phyloP scores from a whole-genome alignment of 2,329 filamentous ascomycete species.

The Cladosporium sp. region DNA sequence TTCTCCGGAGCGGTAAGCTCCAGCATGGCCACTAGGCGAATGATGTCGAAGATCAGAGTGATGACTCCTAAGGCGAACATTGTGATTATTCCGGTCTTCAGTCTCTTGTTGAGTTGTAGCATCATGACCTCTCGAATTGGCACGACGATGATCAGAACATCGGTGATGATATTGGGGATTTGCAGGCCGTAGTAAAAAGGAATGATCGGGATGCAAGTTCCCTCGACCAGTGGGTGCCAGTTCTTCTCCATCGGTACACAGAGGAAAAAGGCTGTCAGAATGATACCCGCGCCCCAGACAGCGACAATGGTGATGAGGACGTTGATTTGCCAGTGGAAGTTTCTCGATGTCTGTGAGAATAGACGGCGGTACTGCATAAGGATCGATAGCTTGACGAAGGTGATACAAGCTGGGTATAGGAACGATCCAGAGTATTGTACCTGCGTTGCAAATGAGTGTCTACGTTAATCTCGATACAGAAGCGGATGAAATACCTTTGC shows the following conservation, averaged over 20 bases:
- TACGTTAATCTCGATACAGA: no score
- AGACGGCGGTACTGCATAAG: conserved; percentile 22
- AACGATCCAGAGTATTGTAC: conserved; percentile 22
- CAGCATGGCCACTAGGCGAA: conserved; percentile 22
- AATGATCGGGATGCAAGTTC: conserved; percentile 20
- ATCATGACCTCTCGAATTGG: conserved; percentile 19
- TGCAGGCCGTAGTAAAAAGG: conserved; percentile 26
- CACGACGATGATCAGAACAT: conserved; percentile 22
- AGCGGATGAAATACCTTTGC: conserved; percentile 2
- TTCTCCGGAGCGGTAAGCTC: not conserved
- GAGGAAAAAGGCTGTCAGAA: conserved; percentile 22
- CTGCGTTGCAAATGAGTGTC: not conserved
- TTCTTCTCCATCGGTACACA: conserved; percentile 21
- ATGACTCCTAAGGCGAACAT: conserved; percentile 16
- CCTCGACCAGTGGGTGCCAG: conserved; percentile 8
- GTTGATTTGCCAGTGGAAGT: conserved; percentile 19
- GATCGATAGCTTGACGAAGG: conserved; percentile 23
- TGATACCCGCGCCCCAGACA: conserved; percentile 21
- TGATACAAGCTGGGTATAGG: conserved; percentile 23
- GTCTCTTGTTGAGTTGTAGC: conserved; percentile 14
- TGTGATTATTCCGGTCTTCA: conserved; percentile 20
- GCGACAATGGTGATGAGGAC: conserved; percentile 19
- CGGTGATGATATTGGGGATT: conserved; percentile 25
- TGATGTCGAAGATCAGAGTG: conserved; percentile 21
- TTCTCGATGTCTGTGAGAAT: conserved; percentile 19